Base-by-base conservation (phyloP, 1,139 yeast genomes). In the Geotrichum reessii region DNA sequence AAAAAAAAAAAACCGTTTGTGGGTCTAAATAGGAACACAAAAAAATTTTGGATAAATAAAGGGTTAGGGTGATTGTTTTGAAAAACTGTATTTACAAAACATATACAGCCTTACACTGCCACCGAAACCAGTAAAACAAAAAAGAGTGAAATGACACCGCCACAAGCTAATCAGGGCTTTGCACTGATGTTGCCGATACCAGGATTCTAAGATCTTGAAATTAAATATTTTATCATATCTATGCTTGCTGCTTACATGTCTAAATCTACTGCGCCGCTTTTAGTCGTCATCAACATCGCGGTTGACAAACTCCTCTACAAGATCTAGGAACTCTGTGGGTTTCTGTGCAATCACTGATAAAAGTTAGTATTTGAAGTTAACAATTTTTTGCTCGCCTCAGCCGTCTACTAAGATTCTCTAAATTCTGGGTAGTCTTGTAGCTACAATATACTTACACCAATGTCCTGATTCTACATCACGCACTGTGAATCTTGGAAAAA, bases 391-490 rank as follows among this genome's bases (percentile, higher is more conserved):
- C n/a, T n/a, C n/a, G n/a, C n/a, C n/a, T n/a, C n/a, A n/a, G n/a
- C 37, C 37, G 37, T 28, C 31, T 9, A 28, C 21, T 11, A 4
- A 27, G 12, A 19, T 47, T n/a, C 28, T 14, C 17, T 24, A 33
- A 6, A 27, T 49, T 14, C 17, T 6, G n/a, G n/a, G 28, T 27
- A 14, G 33, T 25, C 11, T 27, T 24, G 12, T 17, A 47, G 8
- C n/a, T 9, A 40, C 31, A 28, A 24, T 31, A 31, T 17, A 57
- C 66, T 56, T 67, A 62, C 66, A 81, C 97, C 97, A 93, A 72
- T 93, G 99, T 1, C 97, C 97, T 1, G 91, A 81, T 27, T 88
- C 85, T 33, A 93, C 76, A 66, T 88, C 96, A 54, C 81, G 77
- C 12, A 88, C 74, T 61, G 82, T 87, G 68, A 91, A 91, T 52